Percentiles rank a stretch among this genome's conserved stretches.
Evolutionary conservation across 176 grass and related monocot species (phyloP).

Genomic region (Hyparrhenia diplandra): DNA sequence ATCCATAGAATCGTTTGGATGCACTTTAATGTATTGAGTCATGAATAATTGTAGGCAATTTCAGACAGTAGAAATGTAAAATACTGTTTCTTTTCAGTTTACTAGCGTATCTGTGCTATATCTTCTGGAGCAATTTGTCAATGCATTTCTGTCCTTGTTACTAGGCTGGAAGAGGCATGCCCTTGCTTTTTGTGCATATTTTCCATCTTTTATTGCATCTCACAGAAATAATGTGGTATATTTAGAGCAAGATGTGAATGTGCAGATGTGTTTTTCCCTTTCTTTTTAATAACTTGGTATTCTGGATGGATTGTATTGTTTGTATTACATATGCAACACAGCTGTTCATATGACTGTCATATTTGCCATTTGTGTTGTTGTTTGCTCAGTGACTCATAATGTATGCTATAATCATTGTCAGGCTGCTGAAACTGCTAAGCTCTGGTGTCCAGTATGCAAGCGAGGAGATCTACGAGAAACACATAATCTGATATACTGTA

Average conservation of each 20-base stretch:
- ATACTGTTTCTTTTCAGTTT: background rate
- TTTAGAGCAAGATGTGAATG: background rate
- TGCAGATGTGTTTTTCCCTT: background rate
- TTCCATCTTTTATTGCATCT: background rate
- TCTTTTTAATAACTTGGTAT: background rate
- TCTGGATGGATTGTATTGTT: background rate
- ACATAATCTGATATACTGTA: constrained; percentile 72
- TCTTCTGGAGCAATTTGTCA: background rate
- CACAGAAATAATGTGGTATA: background rate
- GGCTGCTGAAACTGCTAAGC: constrained; percentile 37
- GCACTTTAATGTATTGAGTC: background rate
- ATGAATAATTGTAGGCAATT: background rate
- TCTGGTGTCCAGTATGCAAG: constrained; percentile 92
- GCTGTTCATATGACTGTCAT: background rate
- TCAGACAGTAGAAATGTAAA: background rate
- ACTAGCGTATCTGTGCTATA: background rate
- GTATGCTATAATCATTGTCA: constrained; percentile 31
- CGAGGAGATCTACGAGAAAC: constrained; percentile 64
- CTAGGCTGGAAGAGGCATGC: background rate
- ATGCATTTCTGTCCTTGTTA: background rate
- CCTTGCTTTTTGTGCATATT: background rate
- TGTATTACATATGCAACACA: background rate
- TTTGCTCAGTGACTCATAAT: constrained; percentile 18
- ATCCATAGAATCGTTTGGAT: background rate
- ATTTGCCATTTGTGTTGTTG: background rate